A percentile compares a stretch with the other conserved stretches of the same genome.
These are phyloP conservation scores for Zoysia pacifica DNA, from an alignment of 176 grass and related monocot genomes.

Conservation along the genomic window DNA sequence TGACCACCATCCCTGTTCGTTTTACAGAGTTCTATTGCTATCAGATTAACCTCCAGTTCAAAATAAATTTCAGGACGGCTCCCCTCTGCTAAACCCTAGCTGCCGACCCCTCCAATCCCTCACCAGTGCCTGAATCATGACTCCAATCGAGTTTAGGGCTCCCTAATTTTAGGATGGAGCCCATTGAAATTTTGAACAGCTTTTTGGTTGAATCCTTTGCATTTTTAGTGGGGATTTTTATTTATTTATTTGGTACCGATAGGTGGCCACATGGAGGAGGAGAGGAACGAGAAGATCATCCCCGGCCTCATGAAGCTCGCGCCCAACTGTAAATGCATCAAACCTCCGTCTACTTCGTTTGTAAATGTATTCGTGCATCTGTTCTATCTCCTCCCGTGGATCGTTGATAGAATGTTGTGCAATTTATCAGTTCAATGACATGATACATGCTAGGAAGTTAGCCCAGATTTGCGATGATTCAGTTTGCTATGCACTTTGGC, in stretches of 20 bases:
- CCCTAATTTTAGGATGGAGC: slow-evolving; percentile 12
- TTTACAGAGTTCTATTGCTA: too few relatives aligned
- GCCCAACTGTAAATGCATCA: slow-evolving; percentile 94
- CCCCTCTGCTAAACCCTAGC: slow-evolving; percentile 66
- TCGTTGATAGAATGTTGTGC: not conserved
- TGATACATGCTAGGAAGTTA: not conserved
- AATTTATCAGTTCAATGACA: not conserved
- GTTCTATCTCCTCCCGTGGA: slow-evolving; percentile 11
- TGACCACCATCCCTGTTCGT: too few relatives aligned
- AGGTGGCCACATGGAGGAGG: slow-evolving; percentile 86
- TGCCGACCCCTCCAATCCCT: slow-evolving; percentile 42
- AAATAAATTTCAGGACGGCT: too few relatives aligned
- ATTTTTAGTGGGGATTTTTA: slow-evolving; percentile 18
- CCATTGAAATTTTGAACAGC: not conserved
- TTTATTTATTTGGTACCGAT: slow-evolving; percentile 42
- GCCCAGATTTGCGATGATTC: slow-evolving; percentile 24
- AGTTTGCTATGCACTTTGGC: not conserved
- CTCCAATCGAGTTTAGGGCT: slow-evolving; percentile 45
- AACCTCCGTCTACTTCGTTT: slow-evolving; percentile 25
- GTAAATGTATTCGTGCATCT: slow-evolving; percentile 27
- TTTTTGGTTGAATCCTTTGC: not conserved
- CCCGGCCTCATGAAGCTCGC: slow-evolving; percentile 97
- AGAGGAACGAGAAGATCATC: slow-evolving; percentile 98
- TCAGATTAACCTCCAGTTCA: too few relatives aligned
- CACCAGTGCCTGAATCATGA: slow-evolving; percentile 27